Evolutionary conservation across 345 rosid species (phyloP).

Genomic region (Excoecaria agallocha): DNA sequence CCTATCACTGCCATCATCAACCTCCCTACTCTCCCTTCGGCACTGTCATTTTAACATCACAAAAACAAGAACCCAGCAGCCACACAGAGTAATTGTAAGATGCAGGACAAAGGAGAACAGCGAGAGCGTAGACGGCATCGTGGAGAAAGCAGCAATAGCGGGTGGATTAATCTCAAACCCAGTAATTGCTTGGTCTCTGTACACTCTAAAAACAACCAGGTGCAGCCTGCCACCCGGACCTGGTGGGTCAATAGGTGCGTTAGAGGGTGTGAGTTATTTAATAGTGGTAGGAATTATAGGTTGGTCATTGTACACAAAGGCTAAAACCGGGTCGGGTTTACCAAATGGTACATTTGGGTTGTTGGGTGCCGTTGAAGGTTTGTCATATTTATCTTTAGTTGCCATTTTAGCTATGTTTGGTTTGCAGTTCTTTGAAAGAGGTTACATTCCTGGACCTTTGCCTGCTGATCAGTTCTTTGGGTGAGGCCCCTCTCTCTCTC

Average conservation of each 20-base stretch:
- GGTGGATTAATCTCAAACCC: constrained; percentile 73
- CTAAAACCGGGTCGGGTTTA: constrained; percentile 80
- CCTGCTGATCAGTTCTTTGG: constrained; percentile 87
- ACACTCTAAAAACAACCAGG: constrained; percentile 80
- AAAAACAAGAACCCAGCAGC: constrained; percentile 6
- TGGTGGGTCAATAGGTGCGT: constrained; percentile 72
- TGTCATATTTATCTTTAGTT: constrained; percentile 61
- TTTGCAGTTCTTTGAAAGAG: constrained; percentile 57
- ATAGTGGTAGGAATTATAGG: constrained; percentile 64
- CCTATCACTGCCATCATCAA: constrained; percentile 29
- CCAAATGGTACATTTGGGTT: constrained; percentile 79
- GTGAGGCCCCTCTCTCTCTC: constrained; percentile 17
- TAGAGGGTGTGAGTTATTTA: constrained; percentile 88
- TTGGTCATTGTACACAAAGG: constrained; percentile 77
- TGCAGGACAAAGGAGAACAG: constrained; percentile 64
- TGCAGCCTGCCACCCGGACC: constrained; percentile 91
- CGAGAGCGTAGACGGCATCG: constrained; percentile 31
- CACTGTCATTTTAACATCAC: constrained; percentile 8
- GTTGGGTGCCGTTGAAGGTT: constrained; percentile 78
- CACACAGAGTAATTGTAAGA: constrained; percentile 20
- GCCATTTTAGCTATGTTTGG: constrained; percentile 73
- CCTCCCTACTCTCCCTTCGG: constrained; percentile 21
- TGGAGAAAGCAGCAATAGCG: constrained; percentile 51
- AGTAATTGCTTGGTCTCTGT: constrained; percentile 81
- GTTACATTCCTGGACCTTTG: constrained; percentile 75